Conservation (phyloP, 2,329 filamentous ascomycete genomes). For the Pseudovirgaria hyperparasitica region DNA sequence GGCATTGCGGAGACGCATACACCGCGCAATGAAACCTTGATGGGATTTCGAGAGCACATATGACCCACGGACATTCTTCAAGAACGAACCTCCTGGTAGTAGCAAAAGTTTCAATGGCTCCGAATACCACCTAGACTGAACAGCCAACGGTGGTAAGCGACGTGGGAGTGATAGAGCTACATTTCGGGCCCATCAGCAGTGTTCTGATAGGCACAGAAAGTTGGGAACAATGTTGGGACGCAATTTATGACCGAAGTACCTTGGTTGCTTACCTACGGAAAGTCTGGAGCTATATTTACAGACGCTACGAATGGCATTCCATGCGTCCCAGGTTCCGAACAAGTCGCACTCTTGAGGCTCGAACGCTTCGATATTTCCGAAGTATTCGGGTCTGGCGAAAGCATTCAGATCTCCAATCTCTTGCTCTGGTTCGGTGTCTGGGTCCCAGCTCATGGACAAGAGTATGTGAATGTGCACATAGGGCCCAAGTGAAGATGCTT, state of each 20-base stretch:
- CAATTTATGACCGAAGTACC: neutral
- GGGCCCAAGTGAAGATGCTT: constrained; percentile 60
- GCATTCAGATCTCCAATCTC: constrained; percentile 40
- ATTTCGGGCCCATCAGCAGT: neutral
- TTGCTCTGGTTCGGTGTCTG: constrained; percentile 43
- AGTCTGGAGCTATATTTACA: constrained; percentile 78
- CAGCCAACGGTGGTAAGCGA: constrained; percentile 40
- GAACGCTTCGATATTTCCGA: constrained; percentile 7
- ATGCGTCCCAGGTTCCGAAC: constrained; percentile 82
- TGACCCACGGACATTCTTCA: constrained; percentile 45
- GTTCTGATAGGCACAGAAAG: neutral
- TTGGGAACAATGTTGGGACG: neutral
- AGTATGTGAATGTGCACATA: constrained; percentile 73
- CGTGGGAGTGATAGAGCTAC: constrained; percentile 46
- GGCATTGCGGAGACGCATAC: constrained; percentile 42
- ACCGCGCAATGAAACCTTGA: constrained; percentile 43
- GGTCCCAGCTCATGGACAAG: constrained; percentile 70
- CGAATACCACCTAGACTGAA: constrained; percentile 51
- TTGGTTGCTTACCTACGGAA: constrained; percentile 58
- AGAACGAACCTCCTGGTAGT: constrained; percentile 40
- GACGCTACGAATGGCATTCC: constrained; percentile 73
- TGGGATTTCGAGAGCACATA: constrained; percentile 46
- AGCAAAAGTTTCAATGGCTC: constrained; percentile 47
- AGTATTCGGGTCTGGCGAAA: constrained; percentile 26
- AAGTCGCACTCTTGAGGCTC: constrained; percentile 42